Conservation (phyloP, 2,329 filamentous ascomycete genomes). For the Sporothrix dimorphospora region DNA sequence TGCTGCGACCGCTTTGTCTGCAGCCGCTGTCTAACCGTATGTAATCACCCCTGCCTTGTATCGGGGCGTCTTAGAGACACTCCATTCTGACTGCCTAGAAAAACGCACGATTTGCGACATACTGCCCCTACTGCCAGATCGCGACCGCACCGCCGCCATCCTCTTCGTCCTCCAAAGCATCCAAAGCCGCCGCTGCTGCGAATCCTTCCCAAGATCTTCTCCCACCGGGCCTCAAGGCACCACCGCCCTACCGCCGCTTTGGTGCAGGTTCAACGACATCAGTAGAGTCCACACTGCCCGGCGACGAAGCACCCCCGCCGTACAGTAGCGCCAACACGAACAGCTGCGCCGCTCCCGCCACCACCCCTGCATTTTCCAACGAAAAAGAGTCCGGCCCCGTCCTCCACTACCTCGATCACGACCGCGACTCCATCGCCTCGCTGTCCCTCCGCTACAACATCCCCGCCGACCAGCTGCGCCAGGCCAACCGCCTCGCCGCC, state of each 20-base stretch:
- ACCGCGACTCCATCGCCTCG: slow-evolving; percentile 67
- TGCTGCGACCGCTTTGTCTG: slow-evolving; percentile 76
- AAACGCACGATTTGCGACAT: slow-evolving; percentile 68
- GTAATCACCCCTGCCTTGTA: slow-evolving; percentile 34
- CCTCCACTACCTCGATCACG: slow-evolving; percentile 73
- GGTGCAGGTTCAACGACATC: background rate
- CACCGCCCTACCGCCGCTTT: slow-evolving; percentile 60
- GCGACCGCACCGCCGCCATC: slow-evolving; percentile 50
- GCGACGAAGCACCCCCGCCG: slow-evolving; percentile 30
- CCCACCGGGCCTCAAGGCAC: slow-evolving; percentile 66
- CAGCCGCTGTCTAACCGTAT: slow-evolving; percentile 66
- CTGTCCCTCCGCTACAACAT: slow-evolving; percentile 74
- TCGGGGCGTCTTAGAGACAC: too few species aligned
- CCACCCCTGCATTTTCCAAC: slow-evolving; percentile 7
- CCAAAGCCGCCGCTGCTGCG: background rate
- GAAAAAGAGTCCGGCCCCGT: slow-evolving; percentile 57
- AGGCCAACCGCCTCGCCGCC: slow-evolving; percentile 66
- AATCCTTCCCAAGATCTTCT: slow-evolving; percentile 42
- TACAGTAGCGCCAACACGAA: slow-evolving; percentile 19
- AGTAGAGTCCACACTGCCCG: slow-evolving; percentile 39
- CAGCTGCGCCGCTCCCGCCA: background rate
- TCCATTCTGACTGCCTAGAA: slow-evolving; percentile 50
- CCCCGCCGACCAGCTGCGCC: slow-evolving; percentile 63
- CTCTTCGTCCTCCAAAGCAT: background rate
- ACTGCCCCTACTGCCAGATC: slow-evolving; percentile 78